phyloP scores from a whole-genome alignment of 2,329 filamentous ascomycete genomes.

The Hawksworthiomyces lignivorus region DNA sequence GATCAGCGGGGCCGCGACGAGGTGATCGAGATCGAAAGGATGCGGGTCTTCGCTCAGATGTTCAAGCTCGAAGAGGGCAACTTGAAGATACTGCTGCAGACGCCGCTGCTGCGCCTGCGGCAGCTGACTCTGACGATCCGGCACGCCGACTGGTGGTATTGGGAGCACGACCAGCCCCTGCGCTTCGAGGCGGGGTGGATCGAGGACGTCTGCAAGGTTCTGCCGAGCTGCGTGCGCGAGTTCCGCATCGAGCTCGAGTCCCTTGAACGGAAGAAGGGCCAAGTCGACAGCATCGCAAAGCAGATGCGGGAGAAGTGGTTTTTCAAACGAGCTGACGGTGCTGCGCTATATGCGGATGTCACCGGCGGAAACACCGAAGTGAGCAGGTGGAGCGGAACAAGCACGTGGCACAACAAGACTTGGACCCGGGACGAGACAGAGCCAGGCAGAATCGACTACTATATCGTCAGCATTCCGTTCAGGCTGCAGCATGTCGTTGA shows the following conservation, averaged over 20 bases:
- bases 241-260: conserved; percentile 41
- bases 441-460: conserved; percentile 26
- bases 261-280: conserved; percentile 33
- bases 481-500: too few relatives aligned
- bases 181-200: conserved; percentile 31
- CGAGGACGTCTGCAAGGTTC: conserved; percentile 6
- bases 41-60: conserved; percentile 37
- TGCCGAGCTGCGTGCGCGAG: conserved; percentile 28
- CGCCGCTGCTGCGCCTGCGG: conserved; percentile 25
- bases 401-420: conserved; percentile 28
- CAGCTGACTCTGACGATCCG: conserved; percentile 37
- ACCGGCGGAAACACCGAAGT: conserved; percentile 18
- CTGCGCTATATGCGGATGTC: conserved; percentile 22
- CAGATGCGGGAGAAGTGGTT: conserved; percentile 27
- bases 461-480: too few relatives aligned
- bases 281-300: conserved; percentile 36
- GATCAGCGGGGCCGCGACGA: conserved; percentile 15
- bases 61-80: conserved; percentile 26
- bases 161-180: conserved; percentile 31
- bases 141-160: conserved; percentile 42
- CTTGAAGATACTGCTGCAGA: conserved; percentile 21
- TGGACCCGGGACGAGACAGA: conserved; percentile 36
- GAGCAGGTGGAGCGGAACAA: conserved; percentile 36
- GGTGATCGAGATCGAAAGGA: conserved; percentile 21
- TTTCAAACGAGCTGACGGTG: conserved; percentile 26